phyloP scores from a whole-genome alignment of 192 early-diverging fungal species.

The Podochytrium sp. region DNA sequence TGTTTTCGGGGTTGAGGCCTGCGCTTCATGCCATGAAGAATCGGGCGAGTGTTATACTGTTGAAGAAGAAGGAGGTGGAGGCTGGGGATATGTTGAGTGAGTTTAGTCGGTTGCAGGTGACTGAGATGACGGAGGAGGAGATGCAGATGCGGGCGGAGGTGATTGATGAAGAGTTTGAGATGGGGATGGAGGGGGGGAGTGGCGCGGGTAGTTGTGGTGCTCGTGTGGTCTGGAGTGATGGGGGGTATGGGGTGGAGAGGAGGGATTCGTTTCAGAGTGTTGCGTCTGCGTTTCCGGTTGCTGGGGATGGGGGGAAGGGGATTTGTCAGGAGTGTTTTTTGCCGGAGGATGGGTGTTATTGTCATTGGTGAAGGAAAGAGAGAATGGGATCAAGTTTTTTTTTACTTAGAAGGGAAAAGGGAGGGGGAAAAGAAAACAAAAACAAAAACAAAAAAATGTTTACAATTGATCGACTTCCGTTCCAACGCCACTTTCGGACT shows the following conservation, averaged over 20 bases:
- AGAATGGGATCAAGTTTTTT: no score
- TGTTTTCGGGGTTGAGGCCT: neutral
- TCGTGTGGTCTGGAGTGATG: neutral
- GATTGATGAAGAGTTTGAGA: constrained; percentile 10
- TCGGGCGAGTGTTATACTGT: constrained; percentile 21
- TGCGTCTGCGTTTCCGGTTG: constrained; percentile 3
- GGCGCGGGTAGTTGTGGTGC: constrained; percentile 2
- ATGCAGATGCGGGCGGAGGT: constrained; percentile 1
- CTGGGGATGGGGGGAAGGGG: neutral
- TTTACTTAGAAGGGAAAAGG: no score
- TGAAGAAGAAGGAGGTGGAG: constrained; percentile 27
- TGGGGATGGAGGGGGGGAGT: neutral
- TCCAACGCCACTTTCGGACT: constrained; percentile 36
- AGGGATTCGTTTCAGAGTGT: constrained; percentile 25
- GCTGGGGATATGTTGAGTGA: constrained; percentile 44
- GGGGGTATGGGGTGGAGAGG: neutral
- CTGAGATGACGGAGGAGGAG: constrained; percentile 9
- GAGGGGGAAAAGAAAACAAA: no score
- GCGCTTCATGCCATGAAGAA: neutral
- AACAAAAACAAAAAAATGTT: no score
- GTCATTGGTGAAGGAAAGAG: constrained; percentile 27
- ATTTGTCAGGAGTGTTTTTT: constrained; percentile 32
- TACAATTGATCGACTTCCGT: constrained; percentile 32
- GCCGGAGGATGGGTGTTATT: constrained; percentile 26
- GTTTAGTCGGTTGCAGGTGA: constrained; percentile 24